Percentiles rank a stretch among this genome's conserved stretches.
Conservation (phyloP, 768 basidiomycete species). For the Trametes coccinea region DNA sequence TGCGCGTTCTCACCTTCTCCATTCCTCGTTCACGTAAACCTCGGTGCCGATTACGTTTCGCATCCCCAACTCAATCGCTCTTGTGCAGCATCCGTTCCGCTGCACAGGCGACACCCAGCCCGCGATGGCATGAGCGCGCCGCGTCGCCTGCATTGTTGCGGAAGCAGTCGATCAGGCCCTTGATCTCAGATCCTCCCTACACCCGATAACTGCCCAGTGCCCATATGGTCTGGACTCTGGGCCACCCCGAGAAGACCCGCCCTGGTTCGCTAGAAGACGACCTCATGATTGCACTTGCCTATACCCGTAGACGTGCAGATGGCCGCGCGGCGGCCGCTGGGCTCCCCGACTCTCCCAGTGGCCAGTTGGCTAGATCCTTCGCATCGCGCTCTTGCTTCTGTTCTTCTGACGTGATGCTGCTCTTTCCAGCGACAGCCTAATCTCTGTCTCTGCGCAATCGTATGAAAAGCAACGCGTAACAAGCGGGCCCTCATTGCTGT, state of each 20-base stretch:
- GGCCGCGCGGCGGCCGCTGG: constrained; percentile 1
- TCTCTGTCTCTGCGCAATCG: no score
- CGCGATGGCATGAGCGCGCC: constrained; percentile 1
- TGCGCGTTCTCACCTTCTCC: neutral
- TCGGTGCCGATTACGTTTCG: neutral
- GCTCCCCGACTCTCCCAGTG: neutral
- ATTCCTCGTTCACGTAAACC: neutral
- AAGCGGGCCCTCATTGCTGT: no score
- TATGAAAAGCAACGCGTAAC: no score
- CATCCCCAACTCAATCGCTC: constrained; percentile 3
- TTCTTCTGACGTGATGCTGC: neutral
- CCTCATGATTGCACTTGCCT: neutral
- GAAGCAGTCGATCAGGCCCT: constrained; percentile 13
- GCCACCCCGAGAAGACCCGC: neutral
- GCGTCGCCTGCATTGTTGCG: neutral
- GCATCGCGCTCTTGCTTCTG: neutral
- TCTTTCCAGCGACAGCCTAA: neutral
- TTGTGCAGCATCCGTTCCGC: constrained; percentile 2
- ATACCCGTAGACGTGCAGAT: neutral
- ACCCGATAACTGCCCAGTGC: constrained; percentile 1
- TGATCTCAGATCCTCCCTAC: constrained; percentile 9
- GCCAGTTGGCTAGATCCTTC: neutral
- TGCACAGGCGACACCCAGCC: constrained; percentile 1
- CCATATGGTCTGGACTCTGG: constrained; percentile 7
- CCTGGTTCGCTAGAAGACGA: neutral